Conservation (phyloP, 139 green algal species). For the Auxenochlorella protothecoides region DNA sequence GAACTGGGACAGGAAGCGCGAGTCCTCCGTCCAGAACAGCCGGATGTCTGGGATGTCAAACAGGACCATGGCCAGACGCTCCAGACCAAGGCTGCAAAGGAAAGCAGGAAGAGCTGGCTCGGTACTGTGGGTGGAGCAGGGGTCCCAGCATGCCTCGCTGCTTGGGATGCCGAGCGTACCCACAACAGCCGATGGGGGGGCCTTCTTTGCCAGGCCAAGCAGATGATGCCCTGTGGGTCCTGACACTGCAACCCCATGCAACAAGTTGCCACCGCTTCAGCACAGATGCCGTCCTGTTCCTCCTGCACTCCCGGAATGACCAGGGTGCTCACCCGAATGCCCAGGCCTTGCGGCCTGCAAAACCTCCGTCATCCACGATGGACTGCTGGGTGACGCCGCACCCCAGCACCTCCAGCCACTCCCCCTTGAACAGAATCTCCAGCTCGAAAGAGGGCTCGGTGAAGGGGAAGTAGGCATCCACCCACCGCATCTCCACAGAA, state of each 20-base stretch:
- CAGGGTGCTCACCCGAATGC: conserved; percentile 24
- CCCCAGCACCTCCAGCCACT: conserved; percentile 98
- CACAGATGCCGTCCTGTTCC: background rate
- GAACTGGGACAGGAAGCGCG: conserved; percentile 89
- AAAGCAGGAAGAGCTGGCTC: too few relatives aligned
- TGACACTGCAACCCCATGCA: too few relatives aligned
- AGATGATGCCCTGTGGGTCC: too few relatives aligned
- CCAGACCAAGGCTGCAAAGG: conserved; percentile 71
- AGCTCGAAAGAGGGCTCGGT: conserved; percentile 95
- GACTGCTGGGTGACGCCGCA: conserved; percentile 90
- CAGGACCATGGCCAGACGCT: conserved; percentile 96
- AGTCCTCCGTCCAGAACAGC: conserved; percentile 87
- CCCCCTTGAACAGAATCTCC: conserved; percentile 97
- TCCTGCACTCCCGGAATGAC: too few relatives aligned
- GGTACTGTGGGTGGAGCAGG: background rate
- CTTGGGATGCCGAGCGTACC: too few relatives aligned
- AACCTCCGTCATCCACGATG: conserved; percentile 75
- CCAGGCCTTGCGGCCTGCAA: conserved; percentile 30
- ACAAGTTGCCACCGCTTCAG: background rate
- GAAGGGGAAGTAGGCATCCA: conserved; percentile 99
- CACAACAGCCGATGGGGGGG: too few relatives aligned
- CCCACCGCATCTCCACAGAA: conserved; percentile 77
- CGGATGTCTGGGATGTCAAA: conserved; percentile 98
- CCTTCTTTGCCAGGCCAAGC: too few relatives aligned
- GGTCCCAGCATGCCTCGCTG: too few relatives aligned